Evolutionary conservation across 1,284 basidiomycete species (phyloP), one percentile per base, ranked within the genome.

Genomic region (Tilletia setariae): DNA sequence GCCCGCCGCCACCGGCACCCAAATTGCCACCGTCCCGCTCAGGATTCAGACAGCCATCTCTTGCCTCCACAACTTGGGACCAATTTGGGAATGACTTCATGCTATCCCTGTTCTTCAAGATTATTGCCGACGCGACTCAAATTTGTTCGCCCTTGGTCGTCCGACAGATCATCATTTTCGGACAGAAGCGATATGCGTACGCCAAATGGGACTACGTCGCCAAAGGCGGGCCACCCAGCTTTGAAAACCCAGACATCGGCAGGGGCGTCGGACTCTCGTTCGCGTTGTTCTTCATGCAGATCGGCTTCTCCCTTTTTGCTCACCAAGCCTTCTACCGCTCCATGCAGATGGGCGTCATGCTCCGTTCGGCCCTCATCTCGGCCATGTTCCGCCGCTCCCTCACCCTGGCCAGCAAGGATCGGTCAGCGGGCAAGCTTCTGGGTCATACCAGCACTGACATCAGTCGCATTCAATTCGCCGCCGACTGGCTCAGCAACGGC

Each of bases 381-480:
- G 90, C 91, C 9, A 90, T 97, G 67, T 98, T 94, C 83, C 86
- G 88, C 40, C 89, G 90, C 62, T 89, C 92, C 1, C 86, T 96
- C 42, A 87, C 85, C 46, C 86, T 97, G 62, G 91, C 90, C 2
- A 88, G 90, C 23, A 90, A 92, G 64, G 89, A 92, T 9, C 88
- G 94, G n/a, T 89, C 89, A 1, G 89, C 89, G 25, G 93, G 93
- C 46, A 90, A 90, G 78, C 87, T 94, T 49, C 89, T 95, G 71
- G 95, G 93, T 78, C 92, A 94, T 83, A 94, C 97, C 74, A 93
- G 91, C 3, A 94, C 93, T 0, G 94, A 97, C 82, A 89, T 93
- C 40, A 90, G 89, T 19, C 87, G 94, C 44, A 92, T 97, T 80
- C 93, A 96, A 81, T 97, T 94, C 79, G 91, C 90, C 72, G 87